Conservation (phyloP, 805 yeast genomes). For the Candida ponderosae region DNA sequence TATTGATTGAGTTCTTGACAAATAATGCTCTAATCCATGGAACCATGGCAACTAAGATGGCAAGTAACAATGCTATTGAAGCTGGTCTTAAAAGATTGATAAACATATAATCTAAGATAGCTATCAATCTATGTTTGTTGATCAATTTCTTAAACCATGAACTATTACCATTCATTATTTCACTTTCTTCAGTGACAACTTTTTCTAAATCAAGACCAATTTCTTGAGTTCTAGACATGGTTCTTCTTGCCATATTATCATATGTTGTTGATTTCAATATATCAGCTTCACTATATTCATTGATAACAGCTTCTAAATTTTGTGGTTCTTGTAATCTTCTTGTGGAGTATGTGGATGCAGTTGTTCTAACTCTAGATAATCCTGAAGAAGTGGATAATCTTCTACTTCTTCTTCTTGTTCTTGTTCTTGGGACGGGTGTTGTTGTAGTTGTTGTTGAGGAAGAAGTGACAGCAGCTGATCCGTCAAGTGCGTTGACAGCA, state of each 20-base stretch:
- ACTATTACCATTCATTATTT: neutral
- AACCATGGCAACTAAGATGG: slow-evolving; percentile 68
- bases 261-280: slow-evolving; percentile 6
- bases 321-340: slow-evolving; percentile 7
- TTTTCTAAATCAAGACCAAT: slow-evolving; percentile 11
- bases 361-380: slow-evolving; percentile 1
- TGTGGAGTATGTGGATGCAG: slow-evolving; percentile 13
- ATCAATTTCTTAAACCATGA: slow-evolving; percentile 16
- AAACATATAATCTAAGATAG: slow-evolving; percentile 25
- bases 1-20: slow-evolving; percentile 37
- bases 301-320: slow-evolving; percentile 11
- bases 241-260: slow-evolving; percentile 9
- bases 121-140: slow-evolving; percentile 17
- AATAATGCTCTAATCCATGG: slow-evolving; percentile 79
- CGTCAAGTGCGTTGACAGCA: too few species aligned
- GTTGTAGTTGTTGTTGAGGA: too few species aligned
- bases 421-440: neutral
- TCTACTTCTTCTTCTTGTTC: slow-evolving; percentile 1
- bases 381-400: neutral
- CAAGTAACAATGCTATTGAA: slow-evolving; percentile 57
- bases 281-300: slow-evolving; percentile 19
- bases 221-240: slow-evolving; percentile 12
- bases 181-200: slow-evolving; percentile 1
- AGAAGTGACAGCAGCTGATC: too few species aligned
- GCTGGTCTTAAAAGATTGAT: slow-evolving; percentile 63